These are phyloP conservation scores for Paraphoma chrysanthemicola DNA, from an alignment of 2,329 filamentous ascomycete species.

Conservation along the genomic window DNA sequence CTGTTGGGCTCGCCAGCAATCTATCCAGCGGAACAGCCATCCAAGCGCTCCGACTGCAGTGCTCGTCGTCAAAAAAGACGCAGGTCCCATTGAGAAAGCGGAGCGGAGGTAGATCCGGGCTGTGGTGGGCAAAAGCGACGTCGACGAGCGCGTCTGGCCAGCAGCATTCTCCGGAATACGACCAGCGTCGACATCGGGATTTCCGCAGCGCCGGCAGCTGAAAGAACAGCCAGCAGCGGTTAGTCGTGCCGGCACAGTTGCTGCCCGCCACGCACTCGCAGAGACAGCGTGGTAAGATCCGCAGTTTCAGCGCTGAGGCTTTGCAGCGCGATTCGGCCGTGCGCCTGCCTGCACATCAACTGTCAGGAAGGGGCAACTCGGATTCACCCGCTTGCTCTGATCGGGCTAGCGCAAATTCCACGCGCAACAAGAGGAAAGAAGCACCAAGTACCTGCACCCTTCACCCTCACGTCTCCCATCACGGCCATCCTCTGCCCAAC, in stretches of 20 bases:
- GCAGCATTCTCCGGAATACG: slow-evolving; percentile 3
- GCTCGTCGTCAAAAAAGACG: neutral
- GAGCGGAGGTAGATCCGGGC: neutral
- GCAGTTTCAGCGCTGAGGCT: slow-evolving; percentile 28
- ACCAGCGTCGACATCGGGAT: slow-evolving; percentile 6
- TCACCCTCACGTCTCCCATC: slow-evolving; percentile 40
- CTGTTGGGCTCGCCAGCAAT: neutral
- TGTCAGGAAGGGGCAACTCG: slow-evolving; percentile 22
- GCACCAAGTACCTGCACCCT: slow-evolving; percentile 42
- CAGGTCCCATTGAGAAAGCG: neutral
- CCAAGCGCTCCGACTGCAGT: neutral
- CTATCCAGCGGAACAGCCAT: neutral
- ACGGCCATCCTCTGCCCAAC: slow-evolving; percentile 38
- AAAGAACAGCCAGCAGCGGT: slow-evolving; percentile 24
- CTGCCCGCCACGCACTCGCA: slow-evolving; percentile 20
- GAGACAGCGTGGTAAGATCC: slow-evolving; percentile 29
- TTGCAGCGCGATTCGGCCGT: slow-evolving; percentile 21
- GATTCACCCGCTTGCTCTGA: slow-evolving; percentile 30
- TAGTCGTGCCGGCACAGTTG: slow-evolving; percentile 21
- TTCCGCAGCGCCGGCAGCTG: slow-evolving; percentile 8
- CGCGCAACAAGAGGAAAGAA: slow-evolving; percentile 44
- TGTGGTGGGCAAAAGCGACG: neutral
- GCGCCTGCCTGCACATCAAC: slow-evolving; percentile 25
- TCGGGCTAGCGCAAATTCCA: slow-evolving; percentile 36
- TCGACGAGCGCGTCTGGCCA: neutral